Base-by-base conservation (phyloP, 306 rosid species). In the Senna tora region DNA sequence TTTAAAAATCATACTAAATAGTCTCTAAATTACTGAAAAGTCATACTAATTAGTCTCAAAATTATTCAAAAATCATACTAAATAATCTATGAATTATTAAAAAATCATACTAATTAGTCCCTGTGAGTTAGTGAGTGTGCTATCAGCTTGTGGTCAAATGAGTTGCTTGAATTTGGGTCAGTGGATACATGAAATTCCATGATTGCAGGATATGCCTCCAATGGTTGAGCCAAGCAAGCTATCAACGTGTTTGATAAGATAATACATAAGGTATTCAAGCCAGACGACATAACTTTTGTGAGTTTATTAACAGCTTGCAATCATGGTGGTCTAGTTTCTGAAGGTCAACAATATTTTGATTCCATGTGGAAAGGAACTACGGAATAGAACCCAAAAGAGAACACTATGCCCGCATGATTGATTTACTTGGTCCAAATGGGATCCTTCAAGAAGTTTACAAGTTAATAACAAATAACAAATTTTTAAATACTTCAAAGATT, bases 281-380 rank as follows among this genome's bases (percentile, higher is more conserved):
- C 97, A 0, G 88, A 91, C 5, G 52, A 72, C 34, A 81, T 91
- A 59, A 91, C 96, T 59, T 91, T 82, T 59, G 76, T 87, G 61
- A 80, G 88, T 14, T 79, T 91, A 74, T 82, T 91, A 82, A 87
- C 88, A 2, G 96, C 97, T 19, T 91, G 96, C 72, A 84, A 89
- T 74, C 93, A 87, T 49, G 89, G 93, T 1, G 91, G 96, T 28
- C 83, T 85, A 45, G 79, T 89, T 51, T 80, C 78, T 2, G 53
- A 81, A 76, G 93, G 97, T 56, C 71, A 36, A 63, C 84, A 75
- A 19, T 76, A 84, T 74, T 89, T 91, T 55, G 55, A 79, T 65
- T 77, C 84, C 65, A 87, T 91, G n/a, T n/a, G 88, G 78, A 61
- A 28, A 71, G 69, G 30, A 79, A 72, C 65, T 85, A 67, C n/a